These are phyloP conservation scores for Coccomyxa sp. DNA, from an alignment of 139 green algal genomes.

Conservation along the genomic window DNA sequence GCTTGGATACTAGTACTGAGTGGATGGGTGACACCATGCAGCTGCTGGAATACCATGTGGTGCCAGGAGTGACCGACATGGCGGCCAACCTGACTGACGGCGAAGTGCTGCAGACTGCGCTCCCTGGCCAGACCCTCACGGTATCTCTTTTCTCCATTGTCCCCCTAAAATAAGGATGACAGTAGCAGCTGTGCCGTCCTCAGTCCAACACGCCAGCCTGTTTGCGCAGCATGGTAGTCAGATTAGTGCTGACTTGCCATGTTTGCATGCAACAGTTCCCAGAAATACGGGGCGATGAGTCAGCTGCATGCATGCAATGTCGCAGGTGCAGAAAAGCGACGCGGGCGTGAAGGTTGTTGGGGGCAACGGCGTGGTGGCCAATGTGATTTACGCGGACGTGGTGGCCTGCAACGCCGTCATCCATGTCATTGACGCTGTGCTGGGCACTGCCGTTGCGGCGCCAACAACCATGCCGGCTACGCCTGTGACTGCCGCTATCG, in stretches of 20 bases:
- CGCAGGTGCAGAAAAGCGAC: not conserved
- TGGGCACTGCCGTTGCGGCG: not conserved
- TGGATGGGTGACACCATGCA: not conserved
- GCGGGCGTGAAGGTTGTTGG: not conserved
- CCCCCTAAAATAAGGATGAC: not conserved
- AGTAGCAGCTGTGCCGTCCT: too few relatives aligned
- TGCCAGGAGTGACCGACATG: not conserved
- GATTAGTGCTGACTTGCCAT: too few relatives aligned
- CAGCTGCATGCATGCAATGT: not conserved
- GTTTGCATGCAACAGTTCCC: too few relatives aligned
- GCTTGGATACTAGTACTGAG: too few relatives aligned
- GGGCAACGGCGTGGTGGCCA: not conserved
- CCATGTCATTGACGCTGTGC: slow-evolving; percentile 1
- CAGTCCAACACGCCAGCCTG: too few relatives aligned
- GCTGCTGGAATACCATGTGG: not conserved
- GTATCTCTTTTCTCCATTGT: not conserved
- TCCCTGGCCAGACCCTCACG: slow-evolving; percentile 1
- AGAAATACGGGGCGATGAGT: not conserved
- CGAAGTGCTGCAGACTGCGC: not conserved
- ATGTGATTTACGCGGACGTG: not conserved
- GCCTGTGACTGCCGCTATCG: not conserved
- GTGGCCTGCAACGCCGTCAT: slow-evolving; percentile 1
- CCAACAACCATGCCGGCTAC: too few relatives aligned
- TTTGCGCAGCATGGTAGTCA: too few relatives aligned
- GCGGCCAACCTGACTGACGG: not conserved